Evolutionary conservation across 202 grass and related monocot genomes (phyloP), one percentile per base, ranked within the genome.

Genomic region (Panicum hallii): DNA sequence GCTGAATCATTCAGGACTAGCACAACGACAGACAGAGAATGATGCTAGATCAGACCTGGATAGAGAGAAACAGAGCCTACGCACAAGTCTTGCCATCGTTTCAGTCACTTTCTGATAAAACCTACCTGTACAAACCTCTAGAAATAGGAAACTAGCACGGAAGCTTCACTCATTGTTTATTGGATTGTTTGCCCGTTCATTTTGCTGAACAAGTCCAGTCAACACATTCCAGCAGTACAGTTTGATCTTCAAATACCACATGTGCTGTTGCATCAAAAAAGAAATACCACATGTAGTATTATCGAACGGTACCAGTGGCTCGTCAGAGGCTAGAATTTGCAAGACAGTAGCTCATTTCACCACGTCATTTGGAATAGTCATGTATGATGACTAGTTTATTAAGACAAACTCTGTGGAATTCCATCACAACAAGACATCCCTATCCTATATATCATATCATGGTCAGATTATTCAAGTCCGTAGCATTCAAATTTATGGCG

Each of bases 331-430:
- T 41, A 48, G 19, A 50, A 78, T 41, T 10, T 69, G 11, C 3
- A 54, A 5, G 9, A 45, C 5, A 38, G n/a, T 5, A 11, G 6
- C 14, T 44, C 42, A 40, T 19, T 50, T 49, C 43, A 36, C 79
- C 67, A 86, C 84, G 41, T 73, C 9, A 15, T 28, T 28, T n/a
- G 66, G 66, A 85, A 77, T 11, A 79, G 75, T 61, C 83, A 14
- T 12, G 45, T n/a, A 14, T n/a, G 16, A 19, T 7, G 56, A 45
- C 67, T 79, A 32, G 42, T 64, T 54, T 63, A 53, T 54, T 63
- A 53, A 1, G 65, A 85, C 74, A 70, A 62, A 38, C 36, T 4
- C 0, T 38, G 36, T 38, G 36, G 4, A 38, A 38, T 38, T 38
- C 36, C 36, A 38, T 38, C 36, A 38, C 5, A 38, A 38, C 36